Evolutionary conservation across 805 yeast genomes (phyloP), one percentile per base, ranked within the genome.

Genomic region (Myxozyma sirexii): DNA sequence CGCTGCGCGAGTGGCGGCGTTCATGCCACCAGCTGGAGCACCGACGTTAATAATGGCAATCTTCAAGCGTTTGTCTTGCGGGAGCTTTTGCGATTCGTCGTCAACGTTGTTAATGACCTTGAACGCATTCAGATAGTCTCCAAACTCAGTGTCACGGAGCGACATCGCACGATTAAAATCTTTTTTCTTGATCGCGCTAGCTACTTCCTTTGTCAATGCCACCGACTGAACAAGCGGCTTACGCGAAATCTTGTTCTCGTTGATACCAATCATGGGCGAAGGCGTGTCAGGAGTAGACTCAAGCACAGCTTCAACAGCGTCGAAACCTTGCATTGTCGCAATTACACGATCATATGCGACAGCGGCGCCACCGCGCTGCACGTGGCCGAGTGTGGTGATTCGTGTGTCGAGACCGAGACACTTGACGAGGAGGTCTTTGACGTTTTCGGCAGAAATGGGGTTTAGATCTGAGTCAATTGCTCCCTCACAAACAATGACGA

Each of bases 291-390:
- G 97, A 8, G 96, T 90, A 56, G 87, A 79, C 54, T 87, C 91
- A 68, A 94, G 79, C 19, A 94, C 93, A 1, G 98, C 98, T 62
- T 87, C 86, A 21, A 94, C 96, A 7, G 99, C 98, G 69, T 91
- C 98, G 43, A 93, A 97, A 75, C 98, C 99, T 79, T 94, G 99
- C 67, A 93, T 74, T 17, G 99, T 93, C 41, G 97, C 97, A 68
- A 94, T 76, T 71, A 87, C 75, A 72, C 99, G 84, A 74, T 94
- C 99, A 69, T 82, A 90, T 1, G 98, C 97, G 56, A 92, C 97
- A 24, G 99, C 97, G 47, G 96, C 84, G 75, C 99, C 99, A 78
- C 99, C 99, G 77, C 99, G 84, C 80, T 94, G 99, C 56, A 94
- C 97, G 74, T 94, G 99, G 56, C 99, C 99, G 68, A 94, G 80